phyloP scores from a whole-genome alignment of 768 basidiomycete genomes.

The Mycena sanguinolenta region DNA sequence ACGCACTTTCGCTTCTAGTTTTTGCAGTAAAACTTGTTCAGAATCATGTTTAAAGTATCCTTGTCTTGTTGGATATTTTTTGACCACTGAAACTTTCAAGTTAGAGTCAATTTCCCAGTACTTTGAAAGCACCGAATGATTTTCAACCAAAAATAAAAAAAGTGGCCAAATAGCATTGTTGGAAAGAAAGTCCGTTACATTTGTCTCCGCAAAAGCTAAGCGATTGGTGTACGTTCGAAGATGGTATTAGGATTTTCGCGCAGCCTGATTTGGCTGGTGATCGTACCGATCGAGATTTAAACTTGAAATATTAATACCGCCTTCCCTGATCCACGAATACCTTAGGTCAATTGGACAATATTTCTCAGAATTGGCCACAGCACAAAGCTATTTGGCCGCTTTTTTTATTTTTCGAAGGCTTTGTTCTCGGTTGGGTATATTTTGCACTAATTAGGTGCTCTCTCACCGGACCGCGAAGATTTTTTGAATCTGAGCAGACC shows the following conservation, averaged over 20 bases:
- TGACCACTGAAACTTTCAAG: background rate
- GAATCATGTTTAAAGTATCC: constrained; percentile 1
- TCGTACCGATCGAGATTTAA: background rate
- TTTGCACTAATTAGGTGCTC: background rate
- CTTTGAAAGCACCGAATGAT: background rate
- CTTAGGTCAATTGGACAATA: background rate
- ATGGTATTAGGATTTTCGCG: too few relatives aligned
- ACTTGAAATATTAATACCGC: background rate
- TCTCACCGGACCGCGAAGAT: background rate
- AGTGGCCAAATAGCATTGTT: too few relatives aligned
- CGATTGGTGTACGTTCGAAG: too few relatives aligned
- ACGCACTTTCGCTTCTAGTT: background rate
- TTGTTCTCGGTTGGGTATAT: background rate
- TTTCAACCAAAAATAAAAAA: too few relatives aligned
- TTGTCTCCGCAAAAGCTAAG: too few relatives aligned
- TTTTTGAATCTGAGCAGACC: background rate
- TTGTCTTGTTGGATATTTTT: background rate
- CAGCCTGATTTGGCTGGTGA: background rate
- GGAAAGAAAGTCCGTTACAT: too few relatives aligned
- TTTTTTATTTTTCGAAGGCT: background rate
- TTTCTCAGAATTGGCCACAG: background rate
- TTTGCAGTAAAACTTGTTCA: background rate
- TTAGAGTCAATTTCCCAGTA: background rate
- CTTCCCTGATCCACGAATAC: background rate
- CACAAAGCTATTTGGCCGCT: background rate